A percentile compares a stretch with the other conserved stretches of the same genome.
phyloP scores from a whole-genome alignment of 78 protist genomes.

The Pelomyxa schiedti region DNA sequence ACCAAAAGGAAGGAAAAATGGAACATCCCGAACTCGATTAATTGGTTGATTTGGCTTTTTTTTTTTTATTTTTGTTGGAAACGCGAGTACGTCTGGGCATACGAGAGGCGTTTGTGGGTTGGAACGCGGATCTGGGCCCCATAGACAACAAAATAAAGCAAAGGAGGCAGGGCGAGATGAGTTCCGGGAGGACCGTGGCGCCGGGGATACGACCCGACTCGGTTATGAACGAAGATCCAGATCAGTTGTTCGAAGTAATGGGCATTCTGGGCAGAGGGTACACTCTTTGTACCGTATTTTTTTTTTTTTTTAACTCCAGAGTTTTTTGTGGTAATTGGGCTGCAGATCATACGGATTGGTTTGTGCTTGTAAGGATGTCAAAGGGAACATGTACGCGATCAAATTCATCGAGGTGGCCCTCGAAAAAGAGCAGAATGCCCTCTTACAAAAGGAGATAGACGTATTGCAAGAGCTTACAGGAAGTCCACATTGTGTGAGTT shows the following conservation, averaged over 20 bases:
- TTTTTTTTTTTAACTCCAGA: not conserved
- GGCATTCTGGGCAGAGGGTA: slow-evolving; percentile 52
- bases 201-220: too few species aligned
- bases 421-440: slow-evolving; percentile 33
- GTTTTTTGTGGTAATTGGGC: not conserved
- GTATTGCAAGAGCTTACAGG: slow-evolving; percentile 33
- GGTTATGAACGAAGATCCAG: slow-evolving; percentile 46
- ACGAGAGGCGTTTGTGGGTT: too few species aligned
- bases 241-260: slow-evolving; percentile 38
- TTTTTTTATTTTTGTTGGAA: too few species aligned
- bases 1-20: too few species aligned
- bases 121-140: too few species aligned
- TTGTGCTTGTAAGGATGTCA: slow-evolving; percentile 47
- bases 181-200: too few species aligned
- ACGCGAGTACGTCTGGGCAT: too few species aligned
- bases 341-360: slow-evolving; percentile 41
- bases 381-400: slow-evolving; percentile 30
- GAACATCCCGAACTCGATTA: too few species aligned
- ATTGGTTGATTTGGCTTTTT: too few species aligned
- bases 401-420: slow-evolving; percentile 46
- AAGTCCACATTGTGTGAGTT: slow-evolving; percentile 15
- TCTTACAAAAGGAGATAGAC: slow-evolving; percentile 35
- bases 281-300: not conserved
- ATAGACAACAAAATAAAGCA: too few species aligned
- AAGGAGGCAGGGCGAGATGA: too few species aligned